Evolutionary conservation across 2,329 filamentous ascomycete species (phyloP).

Genomic region (Proliferodiscus dingleyae): DNA sequence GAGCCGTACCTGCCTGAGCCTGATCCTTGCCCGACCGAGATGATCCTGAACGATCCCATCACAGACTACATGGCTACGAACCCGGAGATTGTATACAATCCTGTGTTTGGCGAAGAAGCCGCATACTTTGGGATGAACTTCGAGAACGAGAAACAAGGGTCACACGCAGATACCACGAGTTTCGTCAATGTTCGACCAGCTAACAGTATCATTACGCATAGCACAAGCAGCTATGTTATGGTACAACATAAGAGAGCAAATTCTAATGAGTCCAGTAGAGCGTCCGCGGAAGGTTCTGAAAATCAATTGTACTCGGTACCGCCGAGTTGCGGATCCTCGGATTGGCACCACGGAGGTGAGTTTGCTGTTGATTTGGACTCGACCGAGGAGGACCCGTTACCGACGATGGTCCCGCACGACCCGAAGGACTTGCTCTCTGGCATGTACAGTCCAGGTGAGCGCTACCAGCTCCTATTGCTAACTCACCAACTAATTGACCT

Average conservation of each 20-base stretch:
- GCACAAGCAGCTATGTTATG: conserved; percentile 8
- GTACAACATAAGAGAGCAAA: conserved; percentile 8
- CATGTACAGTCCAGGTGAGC: conserved; percentile 8
- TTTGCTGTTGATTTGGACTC: conserved; percentile 7
- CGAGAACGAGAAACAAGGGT: conserved; percentile 3
- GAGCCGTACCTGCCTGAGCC: neutral
- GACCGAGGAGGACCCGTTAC: conserved; percentile 6
- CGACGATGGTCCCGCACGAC: conserved; percentile 6
- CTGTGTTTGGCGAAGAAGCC: neutral
- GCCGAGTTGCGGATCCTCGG: conserved; percentile 8
- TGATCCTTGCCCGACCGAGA: neutral
- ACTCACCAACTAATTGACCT: neutral
- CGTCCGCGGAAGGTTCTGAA: conserved; percentile 5
- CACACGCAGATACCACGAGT: conserved; percentile 3
- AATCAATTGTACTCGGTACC: conserved; percentile 6
- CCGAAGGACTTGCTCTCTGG: conserved; percentile 7
- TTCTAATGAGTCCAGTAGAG: conserved; percentile 7
- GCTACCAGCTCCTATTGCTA: neutral
- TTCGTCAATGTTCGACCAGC: conserved; percentile 3
- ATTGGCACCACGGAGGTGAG: conserved; percentile 8
- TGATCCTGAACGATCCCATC: neutral
- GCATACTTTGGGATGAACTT: neutral
- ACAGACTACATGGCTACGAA: neutral
- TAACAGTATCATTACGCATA: conserved; percentile 1
- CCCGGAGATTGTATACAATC: neutral